These are phyloP conservation scores for Calophaca sinica DNA, from an alignment of 306 rosid genomes.

Conservation along the genomic window DNA sequence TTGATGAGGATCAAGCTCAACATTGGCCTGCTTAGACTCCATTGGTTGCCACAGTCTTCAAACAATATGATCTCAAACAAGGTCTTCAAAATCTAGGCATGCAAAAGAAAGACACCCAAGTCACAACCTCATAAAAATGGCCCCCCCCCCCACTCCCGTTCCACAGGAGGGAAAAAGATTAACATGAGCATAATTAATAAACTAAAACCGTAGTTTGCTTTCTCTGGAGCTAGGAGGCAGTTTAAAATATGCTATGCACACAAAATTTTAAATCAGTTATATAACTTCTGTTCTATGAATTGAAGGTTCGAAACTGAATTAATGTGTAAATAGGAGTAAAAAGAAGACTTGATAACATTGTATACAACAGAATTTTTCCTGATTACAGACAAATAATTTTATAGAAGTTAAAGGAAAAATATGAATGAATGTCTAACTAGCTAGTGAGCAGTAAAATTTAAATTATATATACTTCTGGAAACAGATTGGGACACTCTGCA, in stretches of 20 bases:
- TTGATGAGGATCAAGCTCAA: constrained; percentile 89
- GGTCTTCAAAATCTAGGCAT: constrained; percentile 78
- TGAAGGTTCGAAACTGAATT: constrained; percentile 32
- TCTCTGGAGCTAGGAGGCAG: not conserved
- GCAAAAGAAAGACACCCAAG: constrained; percentile 47
- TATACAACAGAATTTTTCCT: constrained; percentile 4
- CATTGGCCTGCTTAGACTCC: constrained; percentile 98
- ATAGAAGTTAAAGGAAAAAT: not conserved
- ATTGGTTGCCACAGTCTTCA: constrained; percentile 93
- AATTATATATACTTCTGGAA: constrained; percentile 80
- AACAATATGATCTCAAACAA: constrained; percentile 90
- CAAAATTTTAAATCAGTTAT: constrained; percentile 6
- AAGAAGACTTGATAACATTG: constrained; percentile 23
- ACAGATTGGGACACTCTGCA: constrained; percentile 88
- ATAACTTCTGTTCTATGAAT: constrained; percentile 20
- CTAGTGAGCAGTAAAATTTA: constrained; percentile 23
- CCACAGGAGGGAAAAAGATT: too few relatives aligned
- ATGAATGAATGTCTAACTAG: constrained; percentile 14
- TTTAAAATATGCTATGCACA: not conserved
- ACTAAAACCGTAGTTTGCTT: too few relatives aligned
- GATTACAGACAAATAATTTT: constrained; percentile 7
- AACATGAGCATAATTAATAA: too few relatives aligned
- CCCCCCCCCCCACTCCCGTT: not conserved
- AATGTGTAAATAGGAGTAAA: constrained; percentile 4
- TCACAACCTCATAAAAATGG: constrained; percentile 26